These are phyloP conservation scores for Pythium insidiosum DNA, from an alignment of 352 stramenopile genomes.

Conservation along the genomic window DNA sequence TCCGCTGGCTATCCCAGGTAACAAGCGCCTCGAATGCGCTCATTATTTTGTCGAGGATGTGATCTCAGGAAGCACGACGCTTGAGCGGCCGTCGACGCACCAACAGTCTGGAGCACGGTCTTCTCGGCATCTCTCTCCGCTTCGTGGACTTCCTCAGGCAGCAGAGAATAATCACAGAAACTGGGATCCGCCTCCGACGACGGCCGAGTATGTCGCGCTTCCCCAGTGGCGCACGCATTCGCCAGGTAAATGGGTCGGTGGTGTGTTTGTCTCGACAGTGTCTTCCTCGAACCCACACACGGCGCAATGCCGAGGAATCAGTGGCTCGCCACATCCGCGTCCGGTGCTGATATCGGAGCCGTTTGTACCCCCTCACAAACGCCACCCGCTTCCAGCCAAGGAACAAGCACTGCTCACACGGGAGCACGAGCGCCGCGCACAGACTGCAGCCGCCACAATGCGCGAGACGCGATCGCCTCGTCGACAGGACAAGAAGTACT, in stretches of 20 bases:
- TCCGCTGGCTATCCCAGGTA: constrained; percentile 43
- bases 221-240: constrained; percentile 46
- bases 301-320: constrained; percentile 37
- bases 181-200: constrained; percentile 22
- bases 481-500: constrained; percentile 37
- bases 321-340: constrained; percentile 20
- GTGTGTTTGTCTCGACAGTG: constrained; percentile 43
- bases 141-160: not conserved
- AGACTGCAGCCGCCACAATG: constrained; percentile 26
- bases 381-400: constrained; percentile 8
- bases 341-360: constrained; percentile 34
- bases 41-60: constrained; percentile 58
- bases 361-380: constrained; percentile 22
- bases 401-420: constrained; percentile 6
- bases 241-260: constrained; percentile 39
- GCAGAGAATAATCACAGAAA: constrained; percentile 6
- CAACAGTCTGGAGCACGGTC: not conserved
- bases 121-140: constrained; percentile 1
- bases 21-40: constrained; percentile 43
- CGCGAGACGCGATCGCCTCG: constrained; percentile 23
- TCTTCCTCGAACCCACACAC: constrained; percentile 35
- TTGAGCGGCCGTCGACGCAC: not conserved
- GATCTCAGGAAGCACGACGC: constrained; percentile 10
- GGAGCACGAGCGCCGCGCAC: constrained; percentile 37
- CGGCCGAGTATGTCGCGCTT: constrained; percentile 44